Percentiles rank a stretch among this genome's conserved stretches.
Evolutionary conservation across 108 stramenopile species (phyloP).

Genomic region (Skeletonema potamos): DNA sequence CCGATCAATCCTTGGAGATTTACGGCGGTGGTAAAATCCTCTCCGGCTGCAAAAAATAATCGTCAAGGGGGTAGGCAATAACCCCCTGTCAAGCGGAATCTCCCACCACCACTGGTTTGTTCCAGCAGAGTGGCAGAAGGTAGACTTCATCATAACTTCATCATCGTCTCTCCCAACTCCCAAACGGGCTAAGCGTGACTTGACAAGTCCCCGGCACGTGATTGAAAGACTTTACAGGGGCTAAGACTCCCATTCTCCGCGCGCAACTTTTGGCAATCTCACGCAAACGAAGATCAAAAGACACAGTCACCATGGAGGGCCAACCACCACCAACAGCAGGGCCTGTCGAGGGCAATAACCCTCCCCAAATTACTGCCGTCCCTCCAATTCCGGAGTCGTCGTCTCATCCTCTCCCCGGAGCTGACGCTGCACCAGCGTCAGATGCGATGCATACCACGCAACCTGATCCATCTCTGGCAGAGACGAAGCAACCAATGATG

Average conservation of each 20-base stretch:
- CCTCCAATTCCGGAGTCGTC: not conserved
- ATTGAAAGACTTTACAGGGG: not conserved
- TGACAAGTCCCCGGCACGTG: not conserved
- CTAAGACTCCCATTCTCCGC: not conserved
- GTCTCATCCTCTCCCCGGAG: not conserved
- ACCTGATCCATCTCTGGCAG: not conserved
- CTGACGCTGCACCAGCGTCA: not conserved
- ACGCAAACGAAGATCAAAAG: not conserved
- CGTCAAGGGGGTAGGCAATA: not conserved
- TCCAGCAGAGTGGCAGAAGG: not conserved
- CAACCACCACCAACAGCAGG: not conserved
- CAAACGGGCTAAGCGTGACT: not conserved
- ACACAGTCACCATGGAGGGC: not conserved
- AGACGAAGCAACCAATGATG: not conserved
- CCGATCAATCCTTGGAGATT: not conserved
- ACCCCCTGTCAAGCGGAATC: not conserved
- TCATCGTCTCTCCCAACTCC: not conserved
- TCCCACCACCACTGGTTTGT: not conserved
- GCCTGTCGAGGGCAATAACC: not conserved
- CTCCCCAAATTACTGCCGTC: not conserved
- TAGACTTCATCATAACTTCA: not conserved
- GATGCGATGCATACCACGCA: not conserved
- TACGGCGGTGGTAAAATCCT: not conserved
- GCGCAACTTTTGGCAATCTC: not conserved
- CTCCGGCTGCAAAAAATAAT: not conserved